Evolutionary conservation across 1,139 yeast genomes (phyloP).

Genomic region (Sugiyamaella paludigena): DNA sequence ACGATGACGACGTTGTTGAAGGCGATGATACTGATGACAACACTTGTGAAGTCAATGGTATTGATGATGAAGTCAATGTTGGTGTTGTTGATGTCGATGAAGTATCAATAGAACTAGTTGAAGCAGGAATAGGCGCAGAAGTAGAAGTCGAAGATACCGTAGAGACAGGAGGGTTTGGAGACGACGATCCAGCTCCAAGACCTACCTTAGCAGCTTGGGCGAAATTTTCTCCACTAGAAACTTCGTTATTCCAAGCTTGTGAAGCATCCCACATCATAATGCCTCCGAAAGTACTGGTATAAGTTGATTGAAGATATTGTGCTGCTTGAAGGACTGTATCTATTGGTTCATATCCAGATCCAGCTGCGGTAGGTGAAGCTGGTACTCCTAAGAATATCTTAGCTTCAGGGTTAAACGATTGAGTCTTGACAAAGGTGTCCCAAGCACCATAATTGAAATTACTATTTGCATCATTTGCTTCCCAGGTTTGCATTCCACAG

Average conservation of each 20-base stretch:
- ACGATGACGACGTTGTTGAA: slow-evolving; percentile 5
- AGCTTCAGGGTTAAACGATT: slow-evolving; percentile 61
- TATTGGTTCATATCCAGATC: slow-evolving; percentile 53
- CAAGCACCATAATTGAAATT: slow-evolving; percentile 80
- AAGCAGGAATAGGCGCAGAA: slow-evolving; percentile 9
- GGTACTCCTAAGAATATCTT: slow-evolving; percentile 70
- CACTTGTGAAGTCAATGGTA: neutral
- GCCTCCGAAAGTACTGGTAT: slow-evolving; percentile 64
- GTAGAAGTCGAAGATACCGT: slow-evolving; percentile 10
- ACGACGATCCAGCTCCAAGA: slow-evolving; percentile 14
- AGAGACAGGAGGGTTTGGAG: slow-evolving; percentile 7
- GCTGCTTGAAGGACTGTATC: slow-evolving; percentile 24
- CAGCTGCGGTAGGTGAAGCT: slow-evolving; percentile 63
- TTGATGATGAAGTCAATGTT: slow-evolving; percentile 4
- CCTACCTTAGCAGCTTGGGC: slow-evolving; percentile 46
- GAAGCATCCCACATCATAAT: slow-evolving; percentile 92
- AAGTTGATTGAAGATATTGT: slow-evolving; percentile 32
- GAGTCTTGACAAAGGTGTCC: slow-evolving; percentile 61
- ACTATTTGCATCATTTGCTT: slow-evolving; percentile 19
- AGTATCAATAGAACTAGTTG: neutral
- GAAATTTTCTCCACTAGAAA: slow-evolving; percentile 38
- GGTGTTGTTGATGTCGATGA: neutral
- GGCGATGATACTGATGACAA: neutral
- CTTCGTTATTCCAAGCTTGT: slow-evolving; percentile 58
- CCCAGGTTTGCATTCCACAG: slow-evolving; percentile 46